Conservation (phyloP, 805 yeast genomes). For the Lipomyces kockii region DNA sequence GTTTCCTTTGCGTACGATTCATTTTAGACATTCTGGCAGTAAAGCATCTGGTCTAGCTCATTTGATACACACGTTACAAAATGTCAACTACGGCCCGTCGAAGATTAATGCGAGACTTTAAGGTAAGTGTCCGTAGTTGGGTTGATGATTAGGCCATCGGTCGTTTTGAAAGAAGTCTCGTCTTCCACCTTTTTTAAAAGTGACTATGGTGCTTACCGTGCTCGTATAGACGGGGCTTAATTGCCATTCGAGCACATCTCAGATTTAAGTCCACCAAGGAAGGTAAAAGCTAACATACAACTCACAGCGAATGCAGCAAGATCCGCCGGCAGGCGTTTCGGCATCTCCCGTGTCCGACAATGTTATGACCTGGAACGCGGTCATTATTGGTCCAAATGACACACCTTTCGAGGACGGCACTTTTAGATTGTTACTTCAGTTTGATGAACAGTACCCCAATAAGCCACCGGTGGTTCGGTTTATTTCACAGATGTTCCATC, state of each 20-base stretch:
- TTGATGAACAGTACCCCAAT: slow-evolving; percentile 96
- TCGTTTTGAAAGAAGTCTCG: not conserved
- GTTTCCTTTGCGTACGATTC: not conserved
- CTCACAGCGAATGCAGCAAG: slow-evolving; percentile 86
- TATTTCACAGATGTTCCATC: slow-evolving; percentile 94
- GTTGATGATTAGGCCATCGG: slow-evolving; percentile 32
- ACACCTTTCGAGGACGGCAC: slow-evolving; percentile 99
- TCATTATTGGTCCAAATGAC: slow-evolving; percentile 95
- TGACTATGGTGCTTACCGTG: not conserved
- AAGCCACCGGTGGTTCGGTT: slow-evolving; percentile 95
- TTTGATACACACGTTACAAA: not conserved
- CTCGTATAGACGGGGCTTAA: not conserved
- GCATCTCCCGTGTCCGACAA: slow-evolving; percentile 97
- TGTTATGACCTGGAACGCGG: slow-evolving; percentile 97
- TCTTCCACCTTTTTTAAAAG: too few species aligned
- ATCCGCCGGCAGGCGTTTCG: slow-evolving; percentile 96
- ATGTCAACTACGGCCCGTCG: slow-evolving; percentile 99
- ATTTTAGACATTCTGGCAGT: not conserved
- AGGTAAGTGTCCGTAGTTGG: slow-evolving; percentile 53
- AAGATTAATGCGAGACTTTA: slow-evolving; percentile 97
- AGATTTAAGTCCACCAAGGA: not conserved
- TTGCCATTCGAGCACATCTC: not conserved
- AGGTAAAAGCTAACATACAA: slow-evolving; percentile 11
- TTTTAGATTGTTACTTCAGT: slow-evolving; percentile 79
- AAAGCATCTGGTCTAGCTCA: not conserved